A percentile compares a stretch with the other conserved stretches of the same genome.
phyloP scores from a whole-genome alignment of 208 protist species.

The Crithidia brevicula region DNA sequence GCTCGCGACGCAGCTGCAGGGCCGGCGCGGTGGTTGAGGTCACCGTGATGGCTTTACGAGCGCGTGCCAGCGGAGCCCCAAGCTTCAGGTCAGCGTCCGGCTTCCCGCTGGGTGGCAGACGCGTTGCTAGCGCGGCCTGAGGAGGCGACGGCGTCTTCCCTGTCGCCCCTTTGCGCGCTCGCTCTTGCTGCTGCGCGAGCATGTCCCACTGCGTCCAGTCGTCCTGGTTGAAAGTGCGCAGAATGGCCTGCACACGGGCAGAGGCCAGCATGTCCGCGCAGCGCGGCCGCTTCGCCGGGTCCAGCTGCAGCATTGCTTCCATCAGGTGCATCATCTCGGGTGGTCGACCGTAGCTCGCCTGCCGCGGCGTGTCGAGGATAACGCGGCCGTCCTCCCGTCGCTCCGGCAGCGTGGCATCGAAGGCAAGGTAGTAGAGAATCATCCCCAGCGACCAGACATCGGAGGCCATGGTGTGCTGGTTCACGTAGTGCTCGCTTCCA shows the following conservation, averaged over 20 bases:
- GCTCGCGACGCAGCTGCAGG: slow-evolving; percentile 1
- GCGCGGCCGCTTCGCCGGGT: slow-evolving; percentile 66
- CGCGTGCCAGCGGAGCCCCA: background rate
- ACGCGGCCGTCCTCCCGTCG: slow-evolving; percentile 51
- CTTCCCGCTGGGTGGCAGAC: background rate
- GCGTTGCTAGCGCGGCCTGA: slow-evolving; percentile 1
- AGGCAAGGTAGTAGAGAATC: slow-evolving; percentile 88
- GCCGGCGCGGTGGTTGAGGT: slow-evolving; percentile 5
- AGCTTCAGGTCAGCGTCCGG: background rate
- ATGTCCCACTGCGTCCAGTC: slow-evolving; percentile 36
- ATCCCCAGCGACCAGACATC: slow-evolving; percentile 92
- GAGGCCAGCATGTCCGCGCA: slow-evolving; percentile 83
- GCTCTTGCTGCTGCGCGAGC: slow-evolving; percentile 30
- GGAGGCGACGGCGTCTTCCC: slow-evolving; percentile 1
- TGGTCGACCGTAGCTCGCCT: slow-evolving; percentile 52
- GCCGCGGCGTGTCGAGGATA: slow-evolving; percentile 43
- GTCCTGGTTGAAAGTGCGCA: slow-evolving; percentile 69
- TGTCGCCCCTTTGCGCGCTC: slow-evolving; percentile 12
- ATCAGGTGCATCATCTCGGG: slow-evolving; percentile 84
- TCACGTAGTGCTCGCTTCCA: slow-evolving; percentile 45
- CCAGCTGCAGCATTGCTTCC: slow-evolving; percentile 75
- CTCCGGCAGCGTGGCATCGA: slow-evolving; percentile 56
- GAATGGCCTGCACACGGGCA: slow-evolving; percentile 72
- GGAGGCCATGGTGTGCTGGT: slow-evolving; percentile 69
- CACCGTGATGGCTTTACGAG: slow-evolving; percentile 9